Conservation (phyloP, 768 basidiomycete species). For the Coprinopsis cinerea region DNA sequence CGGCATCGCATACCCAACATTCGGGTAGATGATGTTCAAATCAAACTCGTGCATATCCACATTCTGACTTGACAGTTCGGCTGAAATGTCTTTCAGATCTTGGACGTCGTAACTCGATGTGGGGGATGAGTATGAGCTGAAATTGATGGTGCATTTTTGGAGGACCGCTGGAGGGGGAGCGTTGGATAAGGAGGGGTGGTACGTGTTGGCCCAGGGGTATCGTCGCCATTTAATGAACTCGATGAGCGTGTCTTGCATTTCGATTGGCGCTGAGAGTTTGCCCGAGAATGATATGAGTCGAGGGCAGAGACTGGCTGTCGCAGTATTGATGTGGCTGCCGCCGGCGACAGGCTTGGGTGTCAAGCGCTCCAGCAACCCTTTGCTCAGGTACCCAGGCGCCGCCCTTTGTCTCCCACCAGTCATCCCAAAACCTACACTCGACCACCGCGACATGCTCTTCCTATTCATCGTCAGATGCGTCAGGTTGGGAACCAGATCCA, state of each 20-base stretch:
- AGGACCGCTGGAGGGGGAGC: neutral
- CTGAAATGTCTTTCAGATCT: neutral
- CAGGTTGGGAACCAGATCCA: conserved; percentile 1
- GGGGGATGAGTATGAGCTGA: neutral
- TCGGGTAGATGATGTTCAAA: conserved; percentile 1
- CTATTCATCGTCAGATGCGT: neutral
- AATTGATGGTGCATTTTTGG: conserved; percentile 1
- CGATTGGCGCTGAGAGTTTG: neutral
- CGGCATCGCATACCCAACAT: neutral
- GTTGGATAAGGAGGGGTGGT: neutral
- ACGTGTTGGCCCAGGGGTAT: neutral
- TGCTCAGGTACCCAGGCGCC: neutral
- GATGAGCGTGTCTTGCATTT: conserved; percentile 3
- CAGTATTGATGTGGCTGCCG: too few species aligned
- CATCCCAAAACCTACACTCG: neutral
- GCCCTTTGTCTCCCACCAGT: neutral
- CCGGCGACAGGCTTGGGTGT: neutral
- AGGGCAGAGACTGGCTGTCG: neutral
- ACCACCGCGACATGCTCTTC: neutral
- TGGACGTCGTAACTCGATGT: neutral
- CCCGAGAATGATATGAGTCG: neutral
- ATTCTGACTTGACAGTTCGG: neutral
- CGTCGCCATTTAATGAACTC: neutral
- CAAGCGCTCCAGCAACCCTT: neutral
- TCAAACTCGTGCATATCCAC: conserved; percentile 3